Evolutionary conservation across 2,329 filamentous ascomycete genomes (phyloP), one percentile per base, ranked within the genome.

Genomic region (Ilyonectria destructans): DNA sequence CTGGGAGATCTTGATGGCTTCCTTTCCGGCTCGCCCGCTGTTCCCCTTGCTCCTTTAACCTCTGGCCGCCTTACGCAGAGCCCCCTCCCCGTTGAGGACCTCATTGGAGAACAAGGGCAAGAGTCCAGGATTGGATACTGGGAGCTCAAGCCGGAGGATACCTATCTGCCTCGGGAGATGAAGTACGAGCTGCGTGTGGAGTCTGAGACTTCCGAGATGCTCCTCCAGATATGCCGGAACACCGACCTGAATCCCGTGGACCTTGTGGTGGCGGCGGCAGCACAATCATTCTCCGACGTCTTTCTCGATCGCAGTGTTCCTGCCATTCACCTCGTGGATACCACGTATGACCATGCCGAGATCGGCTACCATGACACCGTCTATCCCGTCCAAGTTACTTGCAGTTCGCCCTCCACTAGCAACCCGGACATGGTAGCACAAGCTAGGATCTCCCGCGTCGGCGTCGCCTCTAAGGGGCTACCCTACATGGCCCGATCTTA

Each of bases 71-170:
- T 40, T 17, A 10, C 35, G 3, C 7, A 17, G 37, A 15, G 9
- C 37, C 13, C 37, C 37, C 12, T n/a, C 10, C 17, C 37, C 1
- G 37, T 17, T 13, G 4, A 15, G 37, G 37, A 40, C 13, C 4
- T 13, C 37, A 2, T 40, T 40, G 37, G 1, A 40, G 37, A 17
- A 40, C 37, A 40, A 40, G 37, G 2, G 12, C 9, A 40, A 40
- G 37, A 40, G 10, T 17, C 58, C 23, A 31, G 54, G 15, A 19
- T 61, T 7, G 58, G 35, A 15, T 61, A 61, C 58, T 61, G 58
- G 58, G 58, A 61, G 46, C 58, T 61, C n/a, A 48, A 61, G 23
- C 58, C 58, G 6, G 48, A 61, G 35, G 58, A 61, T 37, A 61
- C 58, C n/a, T 61, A 61, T 29, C 43, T 54, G 8, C 48, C 58